Evolutionary conservation across 805 yeast genomes (phyloP).

Genomic region (Candida xyloterini): DNA sequence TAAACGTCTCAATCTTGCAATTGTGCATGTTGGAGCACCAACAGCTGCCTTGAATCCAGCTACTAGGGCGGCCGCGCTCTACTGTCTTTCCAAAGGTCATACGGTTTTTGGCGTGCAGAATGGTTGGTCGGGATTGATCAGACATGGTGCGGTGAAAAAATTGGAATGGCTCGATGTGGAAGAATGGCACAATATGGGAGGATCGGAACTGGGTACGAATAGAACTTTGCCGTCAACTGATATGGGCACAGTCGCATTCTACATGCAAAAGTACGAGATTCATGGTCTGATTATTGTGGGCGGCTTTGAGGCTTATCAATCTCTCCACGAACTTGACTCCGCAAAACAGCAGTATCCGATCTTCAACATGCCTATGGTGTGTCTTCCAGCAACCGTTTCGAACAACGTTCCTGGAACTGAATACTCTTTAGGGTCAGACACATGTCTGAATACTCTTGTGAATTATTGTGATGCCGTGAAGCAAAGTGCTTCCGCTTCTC

Average conservation of each 20-base stretch:
- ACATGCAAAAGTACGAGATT: constrained; percentile 82
- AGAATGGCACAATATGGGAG: constrained; percentile 87
- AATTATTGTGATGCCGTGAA: constrained; percentile 93
- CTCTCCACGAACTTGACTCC: constrained; percentile 75
- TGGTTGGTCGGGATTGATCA: constrained; percentile 87
- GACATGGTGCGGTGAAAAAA: constrained; percentile 79
- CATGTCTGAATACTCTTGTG: constrained; percentile 88
- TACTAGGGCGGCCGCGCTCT: constrained; percentile 83
- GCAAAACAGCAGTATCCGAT: constrained; percentile 82
- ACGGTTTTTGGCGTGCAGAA: constrained; percentile 86
- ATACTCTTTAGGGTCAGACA: constrained; percentile 91
- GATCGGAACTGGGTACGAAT: constrained; percentile 96
- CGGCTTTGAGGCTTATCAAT: constrained; percentile 93
- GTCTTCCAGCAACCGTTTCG: constrained; percentile 93
- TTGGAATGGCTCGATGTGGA: constrained; percentile 83
- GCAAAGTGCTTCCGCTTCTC: constrained; percentile 90
- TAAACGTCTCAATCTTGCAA: constrained; percentile 71
- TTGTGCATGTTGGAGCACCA: constrained; percentile 94
- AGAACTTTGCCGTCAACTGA: constrained; percentile 81
- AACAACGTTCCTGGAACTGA: constrained; percentile 99
- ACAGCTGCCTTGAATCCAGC: constrained; percentile 96
- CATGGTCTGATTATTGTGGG: constrained; percentile 92
- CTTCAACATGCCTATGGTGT: constrained; percentile 90
- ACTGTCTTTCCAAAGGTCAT: constrained; percentile 89
- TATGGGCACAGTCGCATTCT: constrained; percentile 87